Evolutionary conservation across 163 green algal species (phyloP), one percentile per base, ranked within the genome.

Genomic region (Volvox carteri): DNA sequence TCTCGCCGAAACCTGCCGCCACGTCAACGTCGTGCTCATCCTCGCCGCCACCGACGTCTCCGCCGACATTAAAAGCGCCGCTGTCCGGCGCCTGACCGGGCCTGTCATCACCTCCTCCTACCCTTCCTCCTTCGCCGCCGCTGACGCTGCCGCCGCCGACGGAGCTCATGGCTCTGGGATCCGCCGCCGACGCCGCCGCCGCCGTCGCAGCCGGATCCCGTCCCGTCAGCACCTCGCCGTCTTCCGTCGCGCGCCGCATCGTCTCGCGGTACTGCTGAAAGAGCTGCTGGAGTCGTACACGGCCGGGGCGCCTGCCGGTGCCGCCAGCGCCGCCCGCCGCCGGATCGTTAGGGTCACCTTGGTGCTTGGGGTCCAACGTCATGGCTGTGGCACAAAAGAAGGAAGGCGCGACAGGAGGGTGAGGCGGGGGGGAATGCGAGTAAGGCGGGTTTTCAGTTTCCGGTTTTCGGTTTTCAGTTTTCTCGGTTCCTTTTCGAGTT

Each of bases 221-320:
- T 23, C 4, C 68, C 35, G 30, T 18, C n/a, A 77, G 37, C 33
- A n/a, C n/a, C 25, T 8, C 68, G 33, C 42, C 44, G 21, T 60
- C 44, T 62, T 42, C 12, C 19, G 73, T 30, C 12, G 73, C 73
- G 14, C 46, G 42, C 44, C 28, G 44, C 25, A 65, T 42, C 28
- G 35, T 6, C 46, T 62, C 44, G 0, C 73, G 44, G 42, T 80
- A 60, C 73, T 80, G 42, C 42, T 80, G 73, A 46, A 80, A 80
- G 21, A 80, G 73, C 42, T 65, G 44, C 44, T 80, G 73, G 30
- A 80, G 44, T 25, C 73, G 73, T 44, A 65, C 42, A 42, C 44
- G 73, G 4, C 73, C 73, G 44, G 28, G 28, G 11, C 42, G 42
- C 25, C 73, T 42, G 6, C 6, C 21, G 18, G 25, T 44, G 44